Evolutionary conservation across 495 filamentous ascomycete genomes (phyloP).

Genomic region (Parachaetomium inaequale): DNA sequence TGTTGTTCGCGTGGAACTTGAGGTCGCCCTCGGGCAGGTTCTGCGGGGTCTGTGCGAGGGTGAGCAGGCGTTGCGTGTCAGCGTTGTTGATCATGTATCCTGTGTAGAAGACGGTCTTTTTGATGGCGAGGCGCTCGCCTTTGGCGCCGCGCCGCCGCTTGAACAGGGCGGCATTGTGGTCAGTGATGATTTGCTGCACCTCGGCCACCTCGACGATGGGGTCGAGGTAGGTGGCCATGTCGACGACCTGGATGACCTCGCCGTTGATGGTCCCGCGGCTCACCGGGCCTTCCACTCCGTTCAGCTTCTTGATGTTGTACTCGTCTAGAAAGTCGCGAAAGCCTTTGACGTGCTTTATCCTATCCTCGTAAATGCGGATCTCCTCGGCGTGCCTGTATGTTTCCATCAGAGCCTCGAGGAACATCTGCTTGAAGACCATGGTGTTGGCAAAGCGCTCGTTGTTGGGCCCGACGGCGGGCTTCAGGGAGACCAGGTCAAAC

Average conservation of each 20-base stretch:
- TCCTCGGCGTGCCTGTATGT: slow-evolving; percentile 83
- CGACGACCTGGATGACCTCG: slow-evolving; percentile 85
- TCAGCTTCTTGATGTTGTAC: slow-evolving; percentile 57
- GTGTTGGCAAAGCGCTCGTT: slow-evolving; percentile 72
- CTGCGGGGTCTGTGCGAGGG: slow-evolving; percentile 59
- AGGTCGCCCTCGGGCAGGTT: slow-evolving; percentile 59
- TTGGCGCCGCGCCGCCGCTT: slow-evolving; percentile 29
- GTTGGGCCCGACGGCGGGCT: slow-evolving; percentile 76
- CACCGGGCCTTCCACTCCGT: slow-evolving; percentile 29
- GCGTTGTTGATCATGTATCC: slow-evolving; percentile 75
- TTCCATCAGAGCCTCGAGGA: slow-evolving; percentile 72
- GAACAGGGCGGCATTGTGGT: slow-evolving; percentile 62
- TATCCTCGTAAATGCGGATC: slow-evolving; percentile 65
- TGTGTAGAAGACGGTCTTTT: slow-evolving; percentile 88
- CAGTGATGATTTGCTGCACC: slow-evolving; percentile 84
- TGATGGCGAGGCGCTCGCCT: slow-evolving; percentile 60
- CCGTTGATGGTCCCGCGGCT: slow-evolving; percentile 60
- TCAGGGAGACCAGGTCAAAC: slow-evolving; percentile 87
- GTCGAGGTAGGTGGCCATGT: slow-evolving; percentile 70
- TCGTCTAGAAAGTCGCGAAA: slow-evolving; percentile 78
- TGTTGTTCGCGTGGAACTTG: slow-evolving; percentile 81
- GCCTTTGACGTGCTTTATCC: slow-evolving; percentile 59
- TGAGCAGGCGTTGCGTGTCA: slow-evolving; percentile 66
- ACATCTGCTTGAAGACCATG: slow-evolving; percentile 81
- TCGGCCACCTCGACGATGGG: slow-evolving; percentile 79